These are phyloP conservation scores for Maudiozyma pseudohumilis DNA, from an alignment of 805 yeast genomes.

Conservation along the genomic window DNA sequence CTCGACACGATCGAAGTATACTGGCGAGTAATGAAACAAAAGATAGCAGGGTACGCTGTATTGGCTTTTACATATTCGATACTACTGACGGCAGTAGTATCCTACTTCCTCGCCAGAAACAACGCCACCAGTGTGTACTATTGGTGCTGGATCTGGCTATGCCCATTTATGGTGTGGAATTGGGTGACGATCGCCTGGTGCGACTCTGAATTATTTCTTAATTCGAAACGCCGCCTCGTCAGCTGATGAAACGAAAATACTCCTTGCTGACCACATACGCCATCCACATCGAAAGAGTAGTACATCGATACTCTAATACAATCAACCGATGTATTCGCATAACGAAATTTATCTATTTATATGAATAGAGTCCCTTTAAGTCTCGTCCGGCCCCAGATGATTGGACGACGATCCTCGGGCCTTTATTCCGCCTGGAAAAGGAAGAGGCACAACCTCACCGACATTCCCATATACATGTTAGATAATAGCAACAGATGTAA, in stretches of 20 bases:
- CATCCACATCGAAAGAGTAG: neutral
- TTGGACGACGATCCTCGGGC: too few relatives aligned
- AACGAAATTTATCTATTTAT: too few relatives aligned
- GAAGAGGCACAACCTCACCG: too few relatives aligned
- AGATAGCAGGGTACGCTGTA: constrained; percentile 11
- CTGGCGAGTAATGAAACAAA: constrained; percentile 12
- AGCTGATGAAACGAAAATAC: too few relatives aligned
- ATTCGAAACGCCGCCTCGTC: constrained; percentile 13
- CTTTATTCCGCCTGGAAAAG: too few relatives aligned
- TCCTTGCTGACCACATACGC: too few relatives aligned
- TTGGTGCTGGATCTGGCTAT: constrained; percentile 22
- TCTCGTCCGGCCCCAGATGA: too few relatives aligned
- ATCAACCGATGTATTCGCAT: too few relatives aligned
- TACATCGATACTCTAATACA: too few relatives aligned
- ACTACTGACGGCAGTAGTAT: constrained; percentile 6
- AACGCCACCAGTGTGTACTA: constrained; percentile 14
- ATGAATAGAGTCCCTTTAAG: too few relatives aligned
- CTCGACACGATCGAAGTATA: neutral
- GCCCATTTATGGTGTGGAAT: constrained; percentile 26
- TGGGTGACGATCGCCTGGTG: constrained; percentile 30
- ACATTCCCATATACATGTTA: too few relatives aligned
- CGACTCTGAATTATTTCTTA: constrained; percentile 25
- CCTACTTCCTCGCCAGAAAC: constrained; percentile 9
- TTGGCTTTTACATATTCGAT: constrained; percentile 15
- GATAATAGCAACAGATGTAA: too few relatives aligned